These are phyloP conservation scores for Withania somnifera DNA, from an alignment of 305 asterid species.

Conservation along the genomic window DNA sequence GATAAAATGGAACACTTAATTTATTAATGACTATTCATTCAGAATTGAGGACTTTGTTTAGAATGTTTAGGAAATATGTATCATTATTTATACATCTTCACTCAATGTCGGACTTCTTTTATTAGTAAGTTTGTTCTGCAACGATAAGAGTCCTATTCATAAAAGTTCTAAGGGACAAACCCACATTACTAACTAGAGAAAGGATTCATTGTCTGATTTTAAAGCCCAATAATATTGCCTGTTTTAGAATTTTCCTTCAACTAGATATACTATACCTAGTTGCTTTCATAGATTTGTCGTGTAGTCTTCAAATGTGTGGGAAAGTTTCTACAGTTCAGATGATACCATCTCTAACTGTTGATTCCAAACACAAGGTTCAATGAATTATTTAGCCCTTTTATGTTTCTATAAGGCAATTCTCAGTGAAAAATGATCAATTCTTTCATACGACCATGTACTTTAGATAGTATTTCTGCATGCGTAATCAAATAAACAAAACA, in stretches of 20 bases:
- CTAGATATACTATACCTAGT: neutral
- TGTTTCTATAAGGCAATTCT: neutral
- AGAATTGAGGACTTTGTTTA: neutral
- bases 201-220: neutral
- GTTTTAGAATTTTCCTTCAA: neutral
- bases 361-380: neutral
- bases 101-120: neutral
- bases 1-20: neutral
- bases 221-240: neutral
- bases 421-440: neutral
- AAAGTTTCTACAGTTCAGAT: neutral
- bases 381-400: neutral
- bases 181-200: neutral
- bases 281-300: neutral
- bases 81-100: neutral
- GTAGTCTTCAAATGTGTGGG: neutral
- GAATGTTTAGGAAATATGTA: neutral
- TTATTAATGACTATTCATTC: neutral
- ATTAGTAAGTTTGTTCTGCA: neutral
- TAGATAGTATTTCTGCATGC: neutral
- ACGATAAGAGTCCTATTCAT: neutral
- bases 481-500: neutral
- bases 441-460: neutral
- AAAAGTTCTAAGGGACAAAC: neutral
- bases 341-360: neutral